Evolutionary conservation across 345 rosid species (phyloP).

Genomic region (Eucalyptus melliodora): DNA sequence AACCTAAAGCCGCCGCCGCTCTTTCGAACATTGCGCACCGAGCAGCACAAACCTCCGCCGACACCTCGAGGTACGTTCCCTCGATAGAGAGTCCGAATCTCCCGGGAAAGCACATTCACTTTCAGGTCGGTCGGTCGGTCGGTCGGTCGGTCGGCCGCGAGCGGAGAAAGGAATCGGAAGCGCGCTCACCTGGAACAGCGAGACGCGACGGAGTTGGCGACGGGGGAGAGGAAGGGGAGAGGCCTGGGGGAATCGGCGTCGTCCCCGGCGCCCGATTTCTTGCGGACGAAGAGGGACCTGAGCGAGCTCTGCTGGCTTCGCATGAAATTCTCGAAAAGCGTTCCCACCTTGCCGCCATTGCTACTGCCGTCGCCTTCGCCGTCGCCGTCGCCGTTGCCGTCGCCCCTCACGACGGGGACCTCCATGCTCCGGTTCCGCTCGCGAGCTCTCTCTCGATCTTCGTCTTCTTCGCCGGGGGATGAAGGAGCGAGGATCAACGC

Average conservation of each 20-base stretch:
- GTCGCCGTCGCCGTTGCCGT: not conserved
- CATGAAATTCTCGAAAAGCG: constrained; percentile 44
- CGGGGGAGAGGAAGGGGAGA: constrained; percentile 70
- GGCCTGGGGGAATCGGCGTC: constrained; percentile 37
- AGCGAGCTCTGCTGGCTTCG: constrained; percentile 41
- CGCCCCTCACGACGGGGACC: not conserved
- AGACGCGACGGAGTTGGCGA: constrained; percentile 83
- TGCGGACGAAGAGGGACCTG: constrained; percentile 58
- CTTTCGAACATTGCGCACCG: not conserved
- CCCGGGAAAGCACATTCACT: not conserved
- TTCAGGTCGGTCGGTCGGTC: not conserved
- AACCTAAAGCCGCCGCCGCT: not conserved
- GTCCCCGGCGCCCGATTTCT: constrained; percentile 18
- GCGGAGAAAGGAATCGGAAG: not conserved
- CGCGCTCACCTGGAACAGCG: constrained; percentile 65
- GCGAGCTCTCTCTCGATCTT: not conserved
- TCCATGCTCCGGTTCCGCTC: not conserved
- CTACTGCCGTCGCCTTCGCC: not conserved
- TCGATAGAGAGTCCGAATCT: not conserved
- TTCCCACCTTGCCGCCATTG: constrained; percentile 2
- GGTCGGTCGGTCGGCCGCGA: not conserved
- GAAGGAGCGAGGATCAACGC: not conserved
- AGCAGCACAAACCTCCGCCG: not conserved
- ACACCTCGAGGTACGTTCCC: not conserved
- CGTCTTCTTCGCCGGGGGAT: not conserved